Conservation (phyloP, 768 basidiomycete species). For the Stropharia rugosoannulata region DNA sequence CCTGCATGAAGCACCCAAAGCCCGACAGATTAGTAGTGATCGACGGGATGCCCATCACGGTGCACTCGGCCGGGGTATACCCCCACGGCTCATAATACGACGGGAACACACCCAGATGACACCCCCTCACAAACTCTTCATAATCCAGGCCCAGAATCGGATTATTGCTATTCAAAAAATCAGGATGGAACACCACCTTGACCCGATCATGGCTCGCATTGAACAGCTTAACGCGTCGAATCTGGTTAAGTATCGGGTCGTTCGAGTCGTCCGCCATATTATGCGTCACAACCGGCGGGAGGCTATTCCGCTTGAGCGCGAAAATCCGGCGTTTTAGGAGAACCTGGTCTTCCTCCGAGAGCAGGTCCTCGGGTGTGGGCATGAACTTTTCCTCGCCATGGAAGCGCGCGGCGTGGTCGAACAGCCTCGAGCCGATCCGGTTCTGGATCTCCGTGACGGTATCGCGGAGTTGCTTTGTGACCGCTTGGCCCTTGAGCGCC, state of each 20-base stretch:
- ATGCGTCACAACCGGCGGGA: conserved; percentile 97
- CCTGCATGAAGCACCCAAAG: conserved; percentile 98
- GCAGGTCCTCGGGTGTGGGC: conserved; percentile 70
- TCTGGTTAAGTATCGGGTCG: conserved; percentile 94
- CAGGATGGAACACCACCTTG: conserved; percentile 97
- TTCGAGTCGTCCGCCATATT: conserved; percentile 94
- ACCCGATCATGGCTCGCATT: conserved; percentile 87
- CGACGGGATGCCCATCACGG: conserved; percentile 99
- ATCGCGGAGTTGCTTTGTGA: conserved; percentile 94
- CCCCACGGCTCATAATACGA: conserved; percentile 98
- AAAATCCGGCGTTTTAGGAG: conserved; percentile 95
- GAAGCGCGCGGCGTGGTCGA: conserved; percentile 92
- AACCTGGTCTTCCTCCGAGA: conserved; percentile 92
- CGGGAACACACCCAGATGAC: conserved; percentile 98
- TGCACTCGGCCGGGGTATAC: conserved; percentile 97
- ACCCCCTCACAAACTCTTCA: conserved; percentile 98
- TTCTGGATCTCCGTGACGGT: conserved; percentile 96
- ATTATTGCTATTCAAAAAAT: conserved; percentile 97
- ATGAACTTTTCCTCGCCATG: conserved; percentile 79
- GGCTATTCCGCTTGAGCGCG: conserved; percentile 89
- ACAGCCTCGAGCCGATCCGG: conserved; percentile 86
- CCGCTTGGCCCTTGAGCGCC: conserved; percentile 93
- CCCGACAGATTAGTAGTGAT: conserved; percentile 98
- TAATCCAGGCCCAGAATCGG: conserved; percentile 97
- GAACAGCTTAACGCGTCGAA: conserved; percentile 92